Conservation (phyloP, 768 basidiomycete species). For the Lactarius sp. region DNA sequence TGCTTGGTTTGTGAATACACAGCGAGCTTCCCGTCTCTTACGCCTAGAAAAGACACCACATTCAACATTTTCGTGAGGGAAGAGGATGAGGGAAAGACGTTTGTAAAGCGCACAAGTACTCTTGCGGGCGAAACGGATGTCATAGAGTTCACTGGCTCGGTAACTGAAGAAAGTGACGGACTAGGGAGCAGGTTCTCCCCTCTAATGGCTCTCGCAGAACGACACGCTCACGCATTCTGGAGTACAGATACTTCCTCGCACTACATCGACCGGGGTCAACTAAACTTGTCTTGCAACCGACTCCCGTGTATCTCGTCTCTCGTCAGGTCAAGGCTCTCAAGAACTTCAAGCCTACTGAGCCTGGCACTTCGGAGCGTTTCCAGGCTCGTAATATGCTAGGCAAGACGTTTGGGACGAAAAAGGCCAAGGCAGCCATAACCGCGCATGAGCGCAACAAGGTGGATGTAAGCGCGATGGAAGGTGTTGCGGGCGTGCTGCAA, state of each 20-base stretch:
- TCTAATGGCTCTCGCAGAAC: no score
- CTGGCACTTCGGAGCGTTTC: slow-evolving; percentile 50
- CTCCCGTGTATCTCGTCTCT: slow-evolving; percentile 62
- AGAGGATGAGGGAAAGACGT: slow-evolving; percentile 30
- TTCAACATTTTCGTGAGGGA: slow-evolving; percentile 57
- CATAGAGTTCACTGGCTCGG: slow-evolving; percentile 75
- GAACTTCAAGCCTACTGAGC: slow-evolving; percentile 46
- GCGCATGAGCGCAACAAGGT: slow-evolving; percentile 87
- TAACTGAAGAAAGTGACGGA: slow-evolving; percentile 46
- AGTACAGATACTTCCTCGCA: slow-evolving; percentile 71
- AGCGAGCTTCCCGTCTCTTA: slow-evolving; percentile 64
- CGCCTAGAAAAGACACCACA: slow-evolving; percentile 50
- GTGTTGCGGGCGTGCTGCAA: slow-evolving; percentile 76
- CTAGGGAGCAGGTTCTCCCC: slow-evolving; percentile 62
- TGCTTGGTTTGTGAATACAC: slow-evolving; percentile 4
- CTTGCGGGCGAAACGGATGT: slow-evolving; percentile 81
- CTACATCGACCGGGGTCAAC: slow-evolving; percentile 74
- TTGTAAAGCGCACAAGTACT: slow-evolving; percentile 36
- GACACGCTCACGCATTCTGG: neutral
- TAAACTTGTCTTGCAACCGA: slow-evolving; percentile 61
- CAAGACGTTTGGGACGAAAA: slow-evolving; percentile 92
- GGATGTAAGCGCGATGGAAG: slow-evolving; percentile 83
- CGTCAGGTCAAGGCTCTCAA: slow-evolving; percentile 85
- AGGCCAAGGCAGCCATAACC: slow-evolving; percentile 80
- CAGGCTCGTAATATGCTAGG: slow-evolving; percentile 76